Evolutionary conservation across 345 rosid species (phyloP), one percentile per base, ranked within the genome.

Genomic region (Viola odorata): DNA sequence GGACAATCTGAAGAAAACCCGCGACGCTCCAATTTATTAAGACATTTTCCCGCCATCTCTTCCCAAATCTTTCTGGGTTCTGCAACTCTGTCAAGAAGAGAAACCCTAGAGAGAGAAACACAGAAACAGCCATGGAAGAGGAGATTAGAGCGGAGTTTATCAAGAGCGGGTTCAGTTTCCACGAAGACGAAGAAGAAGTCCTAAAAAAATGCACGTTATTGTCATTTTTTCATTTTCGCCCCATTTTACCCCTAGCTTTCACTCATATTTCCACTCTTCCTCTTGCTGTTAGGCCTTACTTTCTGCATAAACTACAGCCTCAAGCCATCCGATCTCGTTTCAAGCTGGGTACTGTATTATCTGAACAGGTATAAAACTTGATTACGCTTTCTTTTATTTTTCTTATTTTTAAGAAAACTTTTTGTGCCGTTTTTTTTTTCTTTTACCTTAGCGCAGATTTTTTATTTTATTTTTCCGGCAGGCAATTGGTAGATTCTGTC

Each of bases 331-430:
- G 91, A 88, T 72, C 82, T 94, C 69, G 88, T 90, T 60, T 83
- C 95, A 8, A 84, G 95, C 72, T 90, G 99, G 99, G 99, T 90
- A 66, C 62, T 82, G 74, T 90, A 86, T 72, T 84, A 82, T 76
- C 95, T 88, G 55, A 94, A 88, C 67, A 76, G 99, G 99, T 90
- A 73, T 16, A 5, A 7, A 37, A 9, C 15, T 7, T 41, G 23
- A 37, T 15, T 12, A 17, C 37, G 4, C 12, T 10, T 3, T 5
- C 3, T 5, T 50, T 9, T 7, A 8, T 41, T 12, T 23, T 42
- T 41, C n/a, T 2, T 23, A 41, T 52, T 64, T 37, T n/a, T 37
- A 3, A 5, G 11, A 13, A 4, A 17, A 37, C 16, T 12, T 3
- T 13, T 50, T 45, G 15, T 13, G 37, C 62, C 3, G 7, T n/a